Conservation (phyloP, 768 basidiomycete genomes). For the Leccinum boreale region DNA sequence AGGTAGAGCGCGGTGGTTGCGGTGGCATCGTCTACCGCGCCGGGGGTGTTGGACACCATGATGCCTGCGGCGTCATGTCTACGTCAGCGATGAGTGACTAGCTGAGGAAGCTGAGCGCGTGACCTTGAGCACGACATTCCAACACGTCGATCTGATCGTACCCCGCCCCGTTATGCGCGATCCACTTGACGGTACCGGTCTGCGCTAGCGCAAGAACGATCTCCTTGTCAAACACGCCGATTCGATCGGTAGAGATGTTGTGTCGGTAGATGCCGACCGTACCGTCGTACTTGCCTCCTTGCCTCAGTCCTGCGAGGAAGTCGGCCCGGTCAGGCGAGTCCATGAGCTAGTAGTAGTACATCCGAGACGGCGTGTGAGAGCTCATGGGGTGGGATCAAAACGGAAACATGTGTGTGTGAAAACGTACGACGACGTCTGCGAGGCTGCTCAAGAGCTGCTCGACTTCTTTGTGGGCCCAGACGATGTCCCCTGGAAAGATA, state of each 20-base stretch:
- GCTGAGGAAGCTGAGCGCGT: not conserved
- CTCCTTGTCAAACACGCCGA: conserved; percentile 80
- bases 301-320: conserved; percentile 61
- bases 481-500: conserved; percentile 51
- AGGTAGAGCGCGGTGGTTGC: conserved; percentile 87
- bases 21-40: conserved; percentile 87
- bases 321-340: conserved; percentile 62
- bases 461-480: conserved; percentile 80
- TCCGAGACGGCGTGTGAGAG: not conserved
- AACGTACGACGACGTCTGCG: conserved; percentile 74
- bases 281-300: conserved; percentile 71
- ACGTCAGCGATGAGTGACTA: not conserved
- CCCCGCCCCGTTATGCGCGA: conserved; percentile 90
- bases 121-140: conserved; percentile 70
- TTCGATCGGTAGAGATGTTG: conserved; percentile 57
- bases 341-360: conserved; percentile 35
- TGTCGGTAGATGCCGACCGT: conserved; percentile 78
- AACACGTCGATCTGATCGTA: conserved; percentile 80
- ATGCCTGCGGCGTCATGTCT: conserved; percentile 36
- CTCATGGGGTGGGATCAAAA: not conserved
- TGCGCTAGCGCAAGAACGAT: conserved; percentile 64
- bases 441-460: conserved; percentile 60
- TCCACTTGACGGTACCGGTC: conserved; percentile 64
- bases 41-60: conserved; percentile 82
- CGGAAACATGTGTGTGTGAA: too few species aligned